These are phyloP conservation scores for Aspergillus ibericus DNA, from an alignment of 2,329 filamentous ascomycete species.

Conservation along the genomic window DNA sequence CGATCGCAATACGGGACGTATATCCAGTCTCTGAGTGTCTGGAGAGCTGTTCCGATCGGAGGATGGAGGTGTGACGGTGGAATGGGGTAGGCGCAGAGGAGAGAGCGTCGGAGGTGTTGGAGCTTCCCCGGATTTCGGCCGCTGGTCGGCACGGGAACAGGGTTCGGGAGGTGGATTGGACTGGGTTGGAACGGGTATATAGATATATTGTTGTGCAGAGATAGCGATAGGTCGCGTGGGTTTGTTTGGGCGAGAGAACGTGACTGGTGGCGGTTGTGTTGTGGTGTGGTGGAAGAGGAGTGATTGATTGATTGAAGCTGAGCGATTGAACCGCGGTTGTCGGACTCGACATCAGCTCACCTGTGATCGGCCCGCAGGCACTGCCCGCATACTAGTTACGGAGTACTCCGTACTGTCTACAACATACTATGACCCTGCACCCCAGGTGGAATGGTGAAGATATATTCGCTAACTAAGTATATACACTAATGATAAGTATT, in stretches of 20 bases:
- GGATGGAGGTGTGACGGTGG: not conserved
- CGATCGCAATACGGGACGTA: no score
- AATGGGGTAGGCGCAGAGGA: not conserved
- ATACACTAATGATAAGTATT: not conserved
- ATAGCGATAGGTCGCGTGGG: not conserved
- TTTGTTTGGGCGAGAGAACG: not conserved
- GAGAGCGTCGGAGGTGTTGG: not conserved
- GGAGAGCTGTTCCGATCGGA: not conserved
- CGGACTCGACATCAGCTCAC: slow-evolving; percentile 4
- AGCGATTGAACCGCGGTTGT: slow-evolving; percentile 34
- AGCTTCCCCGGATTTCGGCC: slow-evolving; percentile 23
- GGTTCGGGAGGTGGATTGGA: not conserved
- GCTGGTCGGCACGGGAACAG: not conserved
- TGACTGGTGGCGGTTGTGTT: not conserved
- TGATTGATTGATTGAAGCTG: slow-evolving; percentile 10
- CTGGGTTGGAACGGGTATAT: not conserved
- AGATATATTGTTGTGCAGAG: not conserved
- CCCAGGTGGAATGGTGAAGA: not conserved
- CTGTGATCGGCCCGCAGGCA: slow-evolving; percentile 26
- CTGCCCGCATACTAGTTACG: no score
- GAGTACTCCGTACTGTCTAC: no score
- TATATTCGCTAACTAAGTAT: not conserved
- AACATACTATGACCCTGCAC: not conserved
- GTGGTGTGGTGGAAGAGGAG: not conserved
- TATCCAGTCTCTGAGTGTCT: no score